A percentile compares a stretch with the other conserved stretches of the same genome.
These are phyloP conservation scores for Tuber microsphaerosporum DNA, from an alignment of 495 filamentous ascomycete genomes.

Conservation along the genomic window DNA sequence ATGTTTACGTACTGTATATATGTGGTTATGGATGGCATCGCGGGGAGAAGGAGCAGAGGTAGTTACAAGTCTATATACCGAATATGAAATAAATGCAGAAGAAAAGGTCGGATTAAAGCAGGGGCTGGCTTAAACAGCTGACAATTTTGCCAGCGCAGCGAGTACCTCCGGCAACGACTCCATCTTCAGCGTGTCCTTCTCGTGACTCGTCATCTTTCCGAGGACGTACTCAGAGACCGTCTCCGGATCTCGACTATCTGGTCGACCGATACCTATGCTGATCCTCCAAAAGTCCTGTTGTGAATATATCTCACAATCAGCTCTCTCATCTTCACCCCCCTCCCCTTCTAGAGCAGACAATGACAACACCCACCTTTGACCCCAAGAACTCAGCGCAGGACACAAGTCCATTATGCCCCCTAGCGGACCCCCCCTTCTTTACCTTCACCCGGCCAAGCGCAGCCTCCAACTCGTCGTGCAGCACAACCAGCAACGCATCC, in stretches of 20 bases:
- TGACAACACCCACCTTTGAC: conserved; percentile 21
- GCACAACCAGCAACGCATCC: conserved; percentile 55
- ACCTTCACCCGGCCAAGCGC: conserved; percentile 59
- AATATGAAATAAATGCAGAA: background rate
- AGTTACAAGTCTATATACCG: background rate
- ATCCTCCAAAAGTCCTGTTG: conserved; percentile 46
- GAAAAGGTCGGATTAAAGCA: background rate
- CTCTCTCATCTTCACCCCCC: conserved; percentile 1
- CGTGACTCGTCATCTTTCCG: conserved; percentile 52
- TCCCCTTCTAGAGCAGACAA: conserved; percentile 32
- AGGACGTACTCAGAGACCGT: conserved; percentile 64
- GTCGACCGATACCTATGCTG: conserved; percentile 66
- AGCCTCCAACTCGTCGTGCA: conserved; percentile 79
- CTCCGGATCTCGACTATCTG: conserved; percentile 51
- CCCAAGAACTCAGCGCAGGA: conserved; percentile 52
- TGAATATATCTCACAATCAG: conserved; percentile 16
- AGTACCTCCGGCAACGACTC: conserved; percentile 27
- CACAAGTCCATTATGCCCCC: conserved; percentile 76
- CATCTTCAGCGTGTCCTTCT: conserved; percentile 44
- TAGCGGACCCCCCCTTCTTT: conserved; percentile 50
- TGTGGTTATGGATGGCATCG: background rate
- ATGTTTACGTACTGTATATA: background rate
- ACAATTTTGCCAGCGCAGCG: conserved; percentile 21
- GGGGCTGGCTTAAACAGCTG: background rate
- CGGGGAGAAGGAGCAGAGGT: background rate